Evolutionary conservation across 495 filamentous ascomycete genomes (phyloP), one percentile per base, ranked within the genome.

Genomic region (Mytilinidion resinicola): DNA sequence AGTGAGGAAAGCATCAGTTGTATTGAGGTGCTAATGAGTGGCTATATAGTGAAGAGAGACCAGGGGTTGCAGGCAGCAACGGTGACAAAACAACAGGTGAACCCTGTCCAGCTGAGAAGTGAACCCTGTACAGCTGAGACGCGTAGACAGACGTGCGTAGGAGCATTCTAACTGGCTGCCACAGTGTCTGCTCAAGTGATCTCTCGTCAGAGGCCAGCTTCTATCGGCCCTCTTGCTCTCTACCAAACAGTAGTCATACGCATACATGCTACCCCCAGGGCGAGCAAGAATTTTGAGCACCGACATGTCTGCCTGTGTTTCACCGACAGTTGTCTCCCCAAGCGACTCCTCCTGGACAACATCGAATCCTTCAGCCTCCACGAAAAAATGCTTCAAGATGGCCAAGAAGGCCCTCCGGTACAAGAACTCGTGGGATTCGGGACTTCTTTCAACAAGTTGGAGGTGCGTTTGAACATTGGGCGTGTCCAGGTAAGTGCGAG

Each of bases 271-370:
- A 9, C 44, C 44, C 20, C 44, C 44, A 15, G 44, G 44, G 44
- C n/a, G 44, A 19, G 8, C 10, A 9, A 48, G 14, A 25, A 48
- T 15, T 19, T 9, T 48, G 44, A 48, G 44, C 9, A 48, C 44
- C n/a, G 20, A 8, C 44, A 48, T 15, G 14, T 48, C n/a, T 25
- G 44, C 44, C 44, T 15, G 8, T 19, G 44, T 8, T 19, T 48
- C 44, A 15, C 9, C 20, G 8, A 9, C 9, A 8, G 14, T 9
- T 48, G 17, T 9, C 17, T 48, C 44, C 44, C 44, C 44, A 9
- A 8, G 37, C n/a, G 44, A 25, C 44, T 15, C n/a, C 44, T 48
- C 44, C 44, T 48, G 44, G 44, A 48, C 8, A 48, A 48, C 44
- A 19, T 48, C 44, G 20, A 48, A 48, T 8, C 44, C 44, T 9